These are phyloP conservation scores for Daldinia decipiens DNA, from an alignment of 495 filamentous ascomycete species.

Conservation along the genomic window DNA sequence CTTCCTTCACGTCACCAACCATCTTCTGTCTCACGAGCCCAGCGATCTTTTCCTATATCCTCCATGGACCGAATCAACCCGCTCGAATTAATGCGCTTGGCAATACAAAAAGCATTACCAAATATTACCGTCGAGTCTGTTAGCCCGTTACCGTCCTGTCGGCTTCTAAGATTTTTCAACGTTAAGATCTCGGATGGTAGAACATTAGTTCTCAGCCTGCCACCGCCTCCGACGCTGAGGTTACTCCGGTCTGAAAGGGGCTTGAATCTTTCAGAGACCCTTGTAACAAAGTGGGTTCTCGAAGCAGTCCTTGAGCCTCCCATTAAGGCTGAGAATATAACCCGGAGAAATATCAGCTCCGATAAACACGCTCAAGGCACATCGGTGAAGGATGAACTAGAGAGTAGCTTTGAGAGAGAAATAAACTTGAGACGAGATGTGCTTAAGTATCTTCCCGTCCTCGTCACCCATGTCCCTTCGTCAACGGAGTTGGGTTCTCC, in stretches of 20 bases:
- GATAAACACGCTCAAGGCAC: conserved; percentile 5
- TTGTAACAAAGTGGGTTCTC: conserved; percentile 48
- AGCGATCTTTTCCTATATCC: conserved; percentile 24
- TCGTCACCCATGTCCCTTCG: conserved; percentile 47
- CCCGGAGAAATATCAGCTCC: background rate
- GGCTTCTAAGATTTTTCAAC: conserved; percentile 51
- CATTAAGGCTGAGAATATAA: background rate
- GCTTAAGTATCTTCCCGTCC: conserved; percentile 47
- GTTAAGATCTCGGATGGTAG: conserved; percentile 49
- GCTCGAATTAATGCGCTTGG: conserved; percentile 47
- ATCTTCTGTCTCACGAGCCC: conserved; percentile 39
- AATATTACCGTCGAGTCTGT: conserved; percentile 47
- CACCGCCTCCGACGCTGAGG: conserved; percentile 49
- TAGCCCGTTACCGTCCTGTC: conserved; percentile 41
- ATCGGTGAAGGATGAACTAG: background rate
- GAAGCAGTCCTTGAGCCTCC: conserved; percentile 24
- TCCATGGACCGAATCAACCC: conserved; percentile 53
- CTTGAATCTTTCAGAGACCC: conserved; percentile 49
- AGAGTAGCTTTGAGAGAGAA: background rate
- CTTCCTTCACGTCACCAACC: conserved; percentile 36
- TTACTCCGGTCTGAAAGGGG: conserved; percentile 55
- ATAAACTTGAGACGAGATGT: conserved; percentile 15
- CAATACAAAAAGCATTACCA: conserved; percentile 46
- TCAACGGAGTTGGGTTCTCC: conserved; percentile 38
- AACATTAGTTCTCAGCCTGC: conserved; percentile 49